Percentiles rank a stretch among this genome's conserved stretches.
These are phyloP conservation scores for Candida sanyiensis DNA, from an alignment of 805 yeast species.

Conservation along the genomic window DNA sequence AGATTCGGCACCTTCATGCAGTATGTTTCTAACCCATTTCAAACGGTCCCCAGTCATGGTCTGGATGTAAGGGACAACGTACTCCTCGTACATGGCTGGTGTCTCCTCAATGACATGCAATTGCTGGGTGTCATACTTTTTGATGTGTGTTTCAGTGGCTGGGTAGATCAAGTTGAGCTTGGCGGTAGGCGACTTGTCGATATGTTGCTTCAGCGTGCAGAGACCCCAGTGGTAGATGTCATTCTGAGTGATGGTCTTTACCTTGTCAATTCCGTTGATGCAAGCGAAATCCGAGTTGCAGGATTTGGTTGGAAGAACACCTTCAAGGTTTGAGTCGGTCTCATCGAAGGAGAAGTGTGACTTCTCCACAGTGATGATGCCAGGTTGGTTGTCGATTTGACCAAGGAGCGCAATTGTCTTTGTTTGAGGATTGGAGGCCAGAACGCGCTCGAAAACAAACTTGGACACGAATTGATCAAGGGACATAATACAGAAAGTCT, in stretches of 20 bases:
- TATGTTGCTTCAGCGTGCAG: conserved; percentile 41
- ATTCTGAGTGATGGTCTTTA: conserved; percentile 50
- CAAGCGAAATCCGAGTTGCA: conserved; percentile 11
- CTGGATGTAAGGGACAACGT: conserved; percentile 71
- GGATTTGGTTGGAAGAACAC: conserved; percentile 18
- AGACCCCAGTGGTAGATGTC: conserved; percentile 85
- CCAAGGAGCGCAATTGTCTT: conserved; percentile 72
- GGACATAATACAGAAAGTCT: conserved; percentile 15
- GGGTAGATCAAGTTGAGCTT: conserved; percentile 81
- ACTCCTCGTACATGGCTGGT: conserved; percentile 58
- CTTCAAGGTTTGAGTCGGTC: conserved; percentile 12
- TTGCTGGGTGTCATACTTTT: conserved; percentile 62
- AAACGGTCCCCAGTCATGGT: conserved; percentile 72
- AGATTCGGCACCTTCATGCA: conserved; percentile 76
- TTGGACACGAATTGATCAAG: conserved; percentile 13
- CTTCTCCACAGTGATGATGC: conserved; percentile 71
- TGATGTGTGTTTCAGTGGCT: conserved; percentile 80
- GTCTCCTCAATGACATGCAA: conserved; percentile 69
- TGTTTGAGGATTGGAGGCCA: conserved; percentile 57
- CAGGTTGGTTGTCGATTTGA: conserved; percentile 48
- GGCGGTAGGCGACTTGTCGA: conserved; percentile 48
- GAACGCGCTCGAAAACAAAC: conserved; percentile 43
- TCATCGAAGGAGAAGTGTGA: conserved; percentile 48
- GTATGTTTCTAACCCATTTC: conserved; percentile 85
- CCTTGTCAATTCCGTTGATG: conserved; percentile 21